Evolutionary conservation across 2,329 filamentous ascomycete genomes (phyloP).

Genomic region (Talaromyces piceae): DNA sequence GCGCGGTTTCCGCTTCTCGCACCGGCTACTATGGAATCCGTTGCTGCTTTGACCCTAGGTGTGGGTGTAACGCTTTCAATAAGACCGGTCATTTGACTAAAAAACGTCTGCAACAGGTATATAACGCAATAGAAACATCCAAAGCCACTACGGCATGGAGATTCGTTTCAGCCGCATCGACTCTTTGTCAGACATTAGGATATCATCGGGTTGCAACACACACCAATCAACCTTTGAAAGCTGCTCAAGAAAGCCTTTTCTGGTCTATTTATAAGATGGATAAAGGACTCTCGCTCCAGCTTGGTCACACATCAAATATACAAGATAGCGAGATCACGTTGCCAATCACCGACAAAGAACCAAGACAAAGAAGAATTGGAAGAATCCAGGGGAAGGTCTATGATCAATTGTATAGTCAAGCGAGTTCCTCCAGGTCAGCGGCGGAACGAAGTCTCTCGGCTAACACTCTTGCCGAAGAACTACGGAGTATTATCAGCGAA

Average conservation of each 20-base stretch:
- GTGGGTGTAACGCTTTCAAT: background rate
- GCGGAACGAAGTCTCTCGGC: background rate
- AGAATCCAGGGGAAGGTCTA: constrained; percentile 8
- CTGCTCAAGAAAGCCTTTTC: constrained; percentile 2
- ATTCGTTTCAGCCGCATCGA: constrained; percentile 3
- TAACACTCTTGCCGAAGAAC: background rate
- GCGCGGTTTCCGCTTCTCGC: background rate
- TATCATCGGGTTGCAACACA: background rate
- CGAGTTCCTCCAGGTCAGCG: background rate
- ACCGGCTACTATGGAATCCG: background rate
- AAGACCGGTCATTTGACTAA: background rate
- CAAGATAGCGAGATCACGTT: constrained; percentile 4
- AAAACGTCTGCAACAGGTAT: background rate
- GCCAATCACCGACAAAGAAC: background rate
- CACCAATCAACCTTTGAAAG: background rate
- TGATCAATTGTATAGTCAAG: constrained; percentile 6
- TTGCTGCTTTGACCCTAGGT: background rate
- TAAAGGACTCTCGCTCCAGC: constrained; percentile 3
- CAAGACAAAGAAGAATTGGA: background rate
- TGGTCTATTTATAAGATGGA: constrained; percentile 7
- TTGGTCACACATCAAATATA: constrained; percentile 6
- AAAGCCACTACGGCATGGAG: constrained; percentile 2
- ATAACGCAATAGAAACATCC: constrained; percentile 3
- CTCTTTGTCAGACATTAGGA: constrained; percentile 4
- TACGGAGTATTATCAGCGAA: constrained; percentile 3